Conservation (phyloP, 2,329 filamentous ascomycete species). For the Colletotrichum sp. region DNA sequence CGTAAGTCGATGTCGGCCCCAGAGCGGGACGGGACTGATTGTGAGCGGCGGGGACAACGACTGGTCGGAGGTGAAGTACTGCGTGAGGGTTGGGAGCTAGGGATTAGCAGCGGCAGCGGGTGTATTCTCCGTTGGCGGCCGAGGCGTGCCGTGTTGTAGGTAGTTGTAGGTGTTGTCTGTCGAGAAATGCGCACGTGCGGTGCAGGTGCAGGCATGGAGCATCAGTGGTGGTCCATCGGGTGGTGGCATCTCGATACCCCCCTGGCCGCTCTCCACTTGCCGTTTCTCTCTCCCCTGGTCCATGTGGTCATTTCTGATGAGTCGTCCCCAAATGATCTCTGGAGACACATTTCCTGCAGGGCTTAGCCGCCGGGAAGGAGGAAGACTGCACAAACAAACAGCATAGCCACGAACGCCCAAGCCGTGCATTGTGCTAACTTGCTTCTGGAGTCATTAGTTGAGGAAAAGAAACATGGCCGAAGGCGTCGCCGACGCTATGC, state of each 20-base stretch:
- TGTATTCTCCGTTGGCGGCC: neutral
- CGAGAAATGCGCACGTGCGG: slow-evolving; percentile 1
- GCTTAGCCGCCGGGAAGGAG: neutral
- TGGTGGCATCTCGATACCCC: neutral
- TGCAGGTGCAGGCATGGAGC: neutral
- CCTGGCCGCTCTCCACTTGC: slow-evolving; percentile 2
- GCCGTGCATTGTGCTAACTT: neutral
- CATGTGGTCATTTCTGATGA: neutral
- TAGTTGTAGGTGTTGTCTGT: neutral
- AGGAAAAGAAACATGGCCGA: neutral
- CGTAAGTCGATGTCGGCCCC: neutral
- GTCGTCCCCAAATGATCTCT: neutral
- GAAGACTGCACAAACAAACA: neutral
- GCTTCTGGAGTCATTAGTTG: neutral
- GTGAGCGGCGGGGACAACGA: neutral
- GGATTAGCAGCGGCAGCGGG: neutral
- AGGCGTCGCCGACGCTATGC: slow-evolving; percentile 7
- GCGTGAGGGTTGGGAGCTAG: neutral
- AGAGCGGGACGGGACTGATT: neutral
- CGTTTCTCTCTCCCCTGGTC: neutral
- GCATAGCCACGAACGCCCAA: slow-evolving; percentile 7
- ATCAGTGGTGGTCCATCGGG: neutral
- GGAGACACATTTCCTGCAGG: neutral
- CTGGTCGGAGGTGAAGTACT: neutral
- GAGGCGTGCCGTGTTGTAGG: neutral